Evolutionary conservation across 345 rosid species (phyloP).

Genomic region (Microthlaspi erraticum): DNA sequence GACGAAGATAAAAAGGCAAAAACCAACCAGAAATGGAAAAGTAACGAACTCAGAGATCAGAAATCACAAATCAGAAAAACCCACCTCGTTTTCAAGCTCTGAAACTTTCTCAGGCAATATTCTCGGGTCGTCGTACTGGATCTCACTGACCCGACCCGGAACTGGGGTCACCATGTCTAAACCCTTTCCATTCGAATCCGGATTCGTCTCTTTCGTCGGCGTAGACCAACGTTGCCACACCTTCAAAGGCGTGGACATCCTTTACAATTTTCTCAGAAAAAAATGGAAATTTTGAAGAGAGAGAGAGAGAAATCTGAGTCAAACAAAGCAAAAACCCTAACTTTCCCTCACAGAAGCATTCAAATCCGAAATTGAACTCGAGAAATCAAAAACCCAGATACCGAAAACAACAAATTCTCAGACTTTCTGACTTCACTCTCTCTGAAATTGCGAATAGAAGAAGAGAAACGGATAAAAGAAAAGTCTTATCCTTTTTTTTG

Average conservation of each 20-base stretch:
- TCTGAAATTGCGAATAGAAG: slow-evolving; percentile 39
- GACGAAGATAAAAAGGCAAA: not conserved
- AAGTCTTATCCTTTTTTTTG: slow-evolving; percentile 8
- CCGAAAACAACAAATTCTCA: slow-evolving; percentile 5
- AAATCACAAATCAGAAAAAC: slow-evolving; percentile 17
- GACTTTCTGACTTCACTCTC: slow-evolving; percentile 25
- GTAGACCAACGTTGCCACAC: slow-evolving; percentile 79
- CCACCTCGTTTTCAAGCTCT: slow-evolving; percentile 85
- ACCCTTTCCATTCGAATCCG: slow-evolving; percentile 39
- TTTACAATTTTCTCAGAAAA: slow-evolving; percentile 31
- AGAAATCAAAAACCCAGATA: slow-evolving; percentile 33
- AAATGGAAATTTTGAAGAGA: slow-evolving; percentile 23
- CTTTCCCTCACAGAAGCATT: slow-evolving; percentile 25
- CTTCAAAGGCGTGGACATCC: slow-evolving; percentile 85
- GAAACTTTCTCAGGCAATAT: slow-evolving; percentile 54
- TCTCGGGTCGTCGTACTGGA: slow-evolving; percentile 47
- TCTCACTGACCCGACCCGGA: slow-evolving; percentile 44
- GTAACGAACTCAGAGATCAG: not conserved
- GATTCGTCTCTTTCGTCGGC: slow-evolving; percentile 48
- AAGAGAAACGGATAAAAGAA: not conserved
- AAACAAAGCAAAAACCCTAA: slow-evolving; percentile 37
- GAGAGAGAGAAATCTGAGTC: slow-evolving; percentile 46
- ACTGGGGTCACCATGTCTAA: slow-evolving; percentile 59
- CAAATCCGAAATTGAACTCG: slow-evolving; percentile 25
- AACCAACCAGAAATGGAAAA: not conserved